Conservation (phyloP, 108 stramenopile species). For the Cyclotella kingstonii region DNA sequence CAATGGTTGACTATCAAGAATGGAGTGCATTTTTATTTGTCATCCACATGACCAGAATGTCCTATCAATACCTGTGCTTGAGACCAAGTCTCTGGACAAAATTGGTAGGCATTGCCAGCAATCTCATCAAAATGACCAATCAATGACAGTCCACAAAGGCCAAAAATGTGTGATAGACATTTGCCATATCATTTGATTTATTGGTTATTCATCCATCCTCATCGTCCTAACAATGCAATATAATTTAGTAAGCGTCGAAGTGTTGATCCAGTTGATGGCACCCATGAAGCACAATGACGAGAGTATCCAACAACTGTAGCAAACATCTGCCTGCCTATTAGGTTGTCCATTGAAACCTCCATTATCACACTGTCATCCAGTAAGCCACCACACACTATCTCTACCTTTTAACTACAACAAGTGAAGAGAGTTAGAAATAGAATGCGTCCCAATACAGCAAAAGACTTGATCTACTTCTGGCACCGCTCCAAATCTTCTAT, state of each 20-base stretch:
- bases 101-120: constrained; percentile 59
- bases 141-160: constrained; percentile 88
- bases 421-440: constrained; percentile 83
- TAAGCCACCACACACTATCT: constrained; percentile 91
- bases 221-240: constrained; percentile 95
- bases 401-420: constrained; percentile 32
- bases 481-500: constrained; percentile 95
- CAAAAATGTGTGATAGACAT: constrained; percentile 99
- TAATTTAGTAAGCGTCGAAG: constrained; percentile 74
- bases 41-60: constrained; percentile 36
- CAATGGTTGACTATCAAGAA: too few species aligned
- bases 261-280: constrained; percentile 88
- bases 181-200: constrained; percentile 91
- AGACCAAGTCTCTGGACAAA: constrained; percentile 60
- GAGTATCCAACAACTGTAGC: constrained; percentile 99
- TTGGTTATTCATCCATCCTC: constrained; percentile 98
- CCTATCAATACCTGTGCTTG: constrained; percentile 55
- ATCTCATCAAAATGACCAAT: constrained; percentile 70
- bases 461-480: constrained; percentile 97
- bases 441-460: constrained; percentile 94
- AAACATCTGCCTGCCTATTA: constrained; percentile 99
- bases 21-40: constrained; percentile 31
- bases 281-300: constrained; percentile 89
- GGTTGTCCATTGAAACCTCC: constrained; percentile 96
- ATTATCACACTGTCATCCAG: constrained; percentile 97